A percentile compares a stretch with the other conserved stretches of the same genome.
Evolutionary conservation across 78 protist species (phyloP).

Genomic region (slime mould (Dictyostelium discoideum)): DNA sequence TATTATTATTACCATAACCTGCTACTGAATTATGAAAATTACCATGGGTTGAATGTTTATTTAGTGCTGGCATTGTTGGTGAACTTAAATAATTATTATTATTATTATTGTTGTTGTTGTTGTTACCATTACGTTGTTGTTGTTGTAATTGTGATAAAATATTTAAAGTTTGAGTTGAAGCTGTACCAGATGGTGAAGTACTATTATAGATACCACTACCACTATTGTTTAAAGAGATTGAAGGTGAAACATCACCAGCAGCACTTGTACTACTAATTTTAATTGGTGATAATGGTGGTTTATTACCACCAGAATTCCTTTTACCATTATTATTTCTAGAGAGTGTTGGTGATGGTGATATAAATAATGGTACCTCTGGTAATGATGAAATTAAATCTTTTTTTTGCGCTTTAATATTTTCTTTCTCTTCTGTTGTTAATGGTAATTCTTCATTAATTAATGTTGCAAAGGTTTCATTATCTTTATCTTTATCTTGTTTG

Average conservation of each 20-base stretch:
- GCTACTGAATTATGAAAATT: background rate
- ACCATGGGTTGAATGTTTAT: background rate
- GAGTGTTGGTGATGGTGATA: conserved; percentile 42
- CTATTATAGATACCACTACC: background rate
- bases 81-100: background rate
- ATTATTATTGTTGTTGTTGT: background rate
- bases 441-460: background rate
- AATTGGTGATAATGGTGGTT: background rate
- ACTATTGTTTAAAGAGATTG: background rate
- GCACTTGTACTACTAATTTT: background rate
- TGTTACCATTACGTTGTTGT: background rate
- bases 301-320: background rate
- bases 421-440: background rate
- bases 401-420: background rate
- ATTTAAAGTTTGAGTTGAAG: background rate
- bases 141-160: background rate
- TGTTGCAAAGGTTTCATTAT: background rate
- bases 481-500: background rate
- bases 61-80: conserved; percentile 29
- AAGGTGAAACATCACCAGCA: background rate
- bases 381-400: background rate
- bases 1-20: background rate
- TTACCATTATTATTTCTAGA: background rate
- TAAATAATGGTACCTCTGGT: conserved; percentile 10
- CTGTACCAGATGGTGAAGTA: background rate